Evolutionary conservation across 2,329 filamentous ascomycete species (phyloP), one percentile per base, ranked within the genome.

Genomic region (Proliferodiscus dingleyae): DNA sequence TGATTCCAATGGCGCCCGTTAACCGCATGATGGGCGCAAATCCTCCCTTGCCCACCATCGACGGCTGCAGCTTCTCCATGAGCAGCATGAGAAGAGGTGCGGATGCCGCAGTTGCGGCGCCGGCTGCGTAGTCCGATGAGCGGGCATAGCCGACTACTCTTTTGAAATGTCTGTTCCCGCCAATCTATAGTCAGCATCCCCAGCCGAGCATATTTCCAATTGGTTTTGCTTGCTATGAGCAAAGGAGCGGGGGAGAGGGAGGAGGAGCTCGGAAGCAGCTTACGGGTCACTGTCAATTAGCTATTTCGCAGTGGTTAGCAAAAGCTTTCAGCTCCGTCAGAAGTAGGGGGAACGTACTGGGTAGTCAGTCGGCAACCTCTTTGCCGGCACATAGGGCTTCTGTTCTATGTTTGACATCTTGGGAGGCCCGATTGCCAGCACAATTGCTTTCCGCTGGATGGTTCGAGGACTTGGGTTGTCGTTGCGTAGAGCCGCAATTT

Each of bases 261-360:
- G 16, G 13, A 15, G n/a, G n/a, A 18, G 32, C 13, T 18, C 48
- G 47, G 57, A 47, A 46, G n/a, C n/a, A n/a, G 52, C 84, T 66
- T 90, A 96, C 90, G 93, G 93, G 71, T 98, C 93, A 74, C 88
- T 94, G 75, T 98, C 93, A 71, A 98, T 97, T 73, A 97, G 86
- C 93, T 98, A 71, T 57, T 58, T 63, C 63, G 34, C 46, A 53
- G 47, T 61, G n/a, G 54, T 65, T 60, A 68, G 63, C 49, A 45
- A n/a, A n/a, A 24, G 38, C 50, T 50, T 37, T 4, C n/a, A 15
- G 37, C 34, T 41, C 18, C 10, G 19, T 26, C 10, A 22, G 23
- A 60, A 47, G 36, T 7, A 23, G 26, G 33, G 6, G 46, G 55
- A 50, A 74, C 87, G 63, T 73, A 97, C 93, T 48, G 91, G 91